Conservation (phyloP, 2,329 filamentous ascomycete genomes). For the Boeremia lycopersici region DNA sequence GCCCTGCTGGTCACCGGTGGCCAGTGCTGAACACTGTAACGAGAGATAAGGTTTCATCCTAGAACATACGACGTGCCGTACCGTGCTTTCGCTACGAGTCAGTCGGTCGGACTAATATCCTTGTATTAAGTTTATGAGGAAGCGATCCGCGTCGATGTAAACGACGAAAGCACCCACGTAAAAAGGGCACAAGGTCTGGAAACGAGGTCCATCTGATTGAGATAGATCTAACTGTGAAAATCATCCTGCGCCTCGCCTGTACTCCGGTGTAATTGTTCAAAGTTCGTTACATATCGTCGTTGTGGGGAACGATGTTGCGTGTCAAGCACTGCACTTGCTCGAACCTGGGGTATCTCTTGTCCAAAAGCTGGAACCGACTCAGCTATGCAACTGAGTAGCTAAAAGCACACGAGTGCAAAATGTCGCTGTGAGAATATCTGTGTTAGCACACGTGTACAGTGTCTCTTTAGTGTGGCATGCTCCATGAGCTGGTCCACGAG, state of each 20-base stretch:
- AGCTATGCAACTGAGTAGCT: background rate
- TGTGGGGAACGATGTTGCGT: background rate
- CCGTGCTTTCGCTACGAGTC: no score
- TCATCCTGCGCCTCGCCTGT: background rate
- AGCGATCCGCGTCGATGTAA: no score
- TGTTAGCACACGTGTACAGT: conserved; percentile 17
- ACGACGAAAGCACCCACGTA: no score
- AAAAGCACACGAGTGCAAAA: background rate
- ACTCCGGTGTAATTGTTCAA: background rate
- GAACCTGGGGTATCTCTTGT: conserved; percentile 4
- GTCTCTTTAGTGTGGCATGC: conserved; percentile 17
- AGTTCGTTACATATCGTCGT: conserved; percentile 5
- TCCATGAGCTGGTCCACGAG: conserved; percentile 20
- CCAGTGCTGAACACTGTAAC: no score
- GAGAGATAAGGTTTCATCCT: no score
- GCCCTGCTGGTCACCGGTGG: no score
- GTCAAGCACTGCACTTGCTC: conserved; percentile 10
- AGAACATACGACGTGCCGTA: no score
- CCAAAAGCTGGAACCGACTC: background rate
- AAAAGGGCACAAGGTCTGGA: background rate
- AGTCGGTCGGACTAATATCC: no score
- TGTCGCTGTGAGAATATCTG: background rate
- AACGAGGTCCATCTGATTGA: conserved; percentile 6
- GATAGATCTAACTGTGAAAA: background rate
- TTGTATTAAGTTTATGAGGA: no score